Evolutionary conservation across 768 basidiomycete species (phyloP).

Genomic region (Macrocybe gigantea): DNA sequence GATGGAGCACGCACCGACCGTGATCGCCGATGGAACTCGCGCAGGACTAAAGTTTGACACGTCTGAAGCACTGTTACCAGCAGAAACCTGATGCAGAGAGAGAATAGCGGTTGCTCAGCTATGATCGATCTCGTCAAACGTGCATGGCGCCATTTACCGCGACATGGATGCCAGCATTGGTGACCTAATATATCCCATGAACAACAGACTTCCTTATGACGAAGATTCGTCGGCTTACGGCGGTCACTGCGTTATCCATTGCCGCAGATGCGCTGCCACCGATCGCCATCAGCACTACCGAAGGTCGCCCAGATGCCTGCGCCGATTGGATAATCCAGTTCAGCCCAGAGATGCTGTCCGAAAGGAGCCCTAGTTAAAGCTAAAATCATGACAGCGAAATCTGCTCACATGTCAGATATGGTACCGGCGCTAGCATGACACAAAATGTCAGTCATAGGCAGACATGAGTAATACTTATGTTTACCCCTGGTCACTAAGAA

Average conservation of each 20-base stretch:
- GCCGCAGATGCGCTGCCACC: slow-evolving; percentile 13
- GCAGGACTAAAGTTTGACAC: background rate
- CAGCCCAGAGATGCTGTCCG: slow-evolving; percentile 5
- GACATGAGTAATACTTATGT: background rate
- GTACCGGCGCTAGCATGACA: slow-evolving; percentile 6
- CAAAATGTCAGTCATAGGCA: background rate
- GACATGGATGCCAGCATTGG: slow-evolving; percentile 6
- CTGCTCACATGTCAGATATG: slow-evolving; percentile 12
- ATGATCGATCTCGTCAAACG: slow-evolving; percentile 8
- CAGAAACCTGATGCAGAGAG: background rate
- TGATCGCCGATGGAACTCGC: slow-evolving; percentile 1
- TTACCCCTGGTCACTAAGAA: slow-evolving; percentile 15
- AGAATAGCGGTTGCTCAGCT: slow-evolving; percentile 6
- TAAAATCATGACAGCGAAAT: background rate
- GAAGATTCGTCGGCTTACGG: slow-evolving; percentile 5
- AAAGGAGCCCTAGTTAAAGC: background rate
- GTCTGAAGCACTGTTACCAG: background rate
- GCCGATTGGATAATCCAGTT: slow-evolving; percentile 8
- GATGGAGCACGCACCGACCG: background rate
- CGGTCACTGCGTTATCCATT: slow-evolving; percentile 12
- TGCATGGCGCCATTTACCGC: slow-evolving; percentile 8
- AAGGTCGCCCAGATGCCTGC: slow-evolving; percentile 10
- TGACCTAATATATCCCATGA: slow-evolving; percentile 1
- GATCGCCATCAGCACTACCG: slow-evolving; percentile 13
- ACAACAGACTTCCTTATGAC: background rate